These are phyloP conservation scores for Candida endomychidarum DNA, from an alignment of 805 yeast species.

Conservation along the genomic window DNA sequence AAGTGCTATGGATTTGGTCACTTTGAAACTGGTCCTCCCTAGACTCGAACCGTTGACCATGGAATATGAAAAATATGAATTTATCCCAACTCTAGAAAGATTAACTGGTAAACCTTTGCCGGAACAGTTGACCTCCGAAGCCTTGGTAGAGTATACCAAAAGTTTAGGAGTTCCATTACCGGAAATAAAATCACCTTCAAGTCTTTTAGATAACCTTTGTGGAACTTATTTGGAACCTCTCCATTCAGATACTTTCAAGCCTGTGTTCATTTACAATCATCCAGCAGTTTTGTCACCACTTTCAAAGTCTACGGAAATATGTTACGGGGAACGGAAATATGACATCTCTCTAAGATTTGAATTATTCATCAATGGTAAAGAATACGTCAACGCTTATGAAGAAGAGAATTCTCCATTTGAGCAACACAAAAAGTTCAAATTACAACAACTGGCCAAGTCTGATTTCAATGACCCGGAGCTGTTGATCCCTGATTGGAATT, in stretches of 20 bases:
- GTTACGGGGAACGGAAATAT: constrained; percentile 29
- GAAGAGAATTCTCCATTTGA: constrained; percentile 87
- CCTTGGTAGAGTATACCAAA: constrained; percentile 41
- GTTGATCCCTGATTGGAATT: constrained; percentile 68
- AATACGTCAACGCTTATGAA: constrained; percentile 90
- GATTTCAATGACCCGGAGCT: constrained; percentile 59
- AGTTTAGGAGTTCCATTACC: constrained; percentile 38
- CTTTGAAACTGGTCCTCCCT: constrained; percentile 16
- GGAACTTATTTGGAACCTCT: constrained; percentile 61
- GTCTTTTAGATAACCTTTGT: constrained; percentile 64
- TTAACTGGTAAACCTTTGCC: constrained; percentile 55
- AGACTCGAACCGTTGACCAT: constrained; percentile 14
- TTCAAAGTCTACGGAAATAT: constrained; percentile 59
- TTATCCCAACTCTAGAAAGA: constrained; percentile 60
- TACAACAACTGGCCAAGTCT: constrained; percentile 52
- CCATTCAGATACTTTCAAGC: constrained; percentile 32
- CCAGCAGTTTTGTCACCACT: constrained; percentile 86
- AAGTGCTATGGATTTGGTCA: not conserved
- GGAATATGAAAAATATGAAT: constrained; percentile 49
- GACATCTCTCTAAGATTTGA: constrained; percentile 75
- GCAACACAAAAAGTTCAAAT: constrained; percentile 62
- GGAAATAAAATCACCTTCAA: constrained; percentile 49
- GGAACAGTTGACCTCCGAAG: constrained; percentile 33
- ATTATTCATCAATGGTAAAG: constrained; percentile 74
- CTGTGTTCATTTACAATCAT: constrained; percentile 77